Evolutionary conservation across 2,329 filamentous ascomycete genomes (phyloP), one percentile per base, ranked within the genome.

Genomic region (Hansfordia pulvinata): DNA sequence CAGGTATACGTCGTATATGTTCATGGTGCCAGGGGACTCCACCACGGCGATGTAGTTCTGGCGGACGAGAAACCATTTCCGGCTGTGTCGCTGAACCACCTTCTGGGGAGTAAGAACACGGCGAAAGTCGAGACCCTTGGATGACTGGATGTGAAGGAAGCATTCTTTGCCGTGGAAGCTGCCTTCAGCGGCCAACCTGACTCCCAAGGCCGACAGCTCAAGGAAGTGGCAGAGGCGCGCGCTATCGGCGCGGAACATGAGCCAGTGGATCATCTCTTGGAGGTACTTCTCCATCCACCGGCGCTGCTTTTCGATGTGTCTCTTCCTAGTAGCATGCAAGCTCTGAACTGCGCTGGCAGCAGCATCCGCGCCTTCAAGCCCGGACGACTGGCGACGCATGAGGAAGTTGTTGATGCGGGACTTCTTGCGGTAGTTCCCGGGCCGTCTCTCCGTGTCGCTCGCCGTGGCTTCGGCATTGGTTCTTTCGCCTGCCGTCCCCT

Each of bases 101-200:
- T 85, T 76, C 27, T 71, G 64, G 0, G 84, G 83, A 3, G 76
- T 85, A 45, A 90, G 61, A 18, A 86, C 77, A 37, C 77, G 77
- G 34, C 85, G 70, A 43, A 88, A 85, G 50, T 93, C 84, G 14
- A 93, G 64, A 3, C 85, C 86, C 46, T 93, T 92, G 10, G 80
- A 77, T 5, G 84, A 92, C 42, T 92, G 82, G 36, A 98, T 93
- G 39, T 92, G 76, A 37, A 98, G 62, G 47, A 81, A 86, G 10
- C 90, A 92, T 53, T 98, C 92, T 52, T 98, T 98, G 32, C 90
- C 92, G 46, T 98, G 90, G 43, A 94, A 96, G 41, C 86, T 93
- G 16, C 85, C 86, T 52, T 98, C 92, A 1, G 88, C 85, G 14
- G 90, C 90, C 26, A 98, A 69, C 25, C 92, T 76, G 26, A 98